Base-by-base conservation (phyloP, 176 grass and related monocot species). In the Elaeis guineensis region DNA sequence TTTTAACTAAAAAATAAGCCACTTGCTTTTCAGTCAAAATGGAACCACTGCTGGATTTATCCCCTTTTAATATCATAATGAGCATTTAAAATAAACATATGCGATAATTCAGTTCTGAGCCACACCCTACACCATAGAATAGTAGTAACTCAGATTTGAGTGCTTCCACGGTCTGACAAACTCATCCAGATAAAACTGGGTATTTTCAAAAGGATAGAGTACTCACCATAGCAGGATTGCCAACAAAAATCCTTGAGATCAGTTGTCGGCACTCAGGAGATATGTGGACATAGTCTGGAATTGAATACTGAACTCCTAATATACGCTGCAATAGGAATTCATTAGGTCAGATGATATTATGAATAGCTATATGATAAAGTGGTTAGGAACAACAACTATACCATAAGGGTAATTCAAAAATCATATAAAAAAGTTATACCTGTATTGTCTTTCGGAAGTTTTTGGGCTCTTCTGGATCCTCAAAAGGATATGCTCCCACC, bases 361-460 rank as follows among this genome's bases (percentile, higher is more conserved):
- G 24, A 51, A 54, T 4, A 3, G 14, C 25, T 22, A 56, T 20
- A 48, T 16, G 39, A 58, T 69, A 19, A 44, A 44, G 32, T 12
- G 35, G 8, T 44, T 44, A 14, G 9, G 35, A 44, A 44, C 35
- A 3, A 14, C 8, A 44, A 44, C 35, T 14, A 12, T 44, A 44
- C 35, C 35, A 44, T 4, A 44, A 44, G 35, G 11, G 35, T 39
- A 39, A 44, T 44, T 44, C 14, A 9, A 44, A 44, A 3, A 44
- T 44, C 8, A 44, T 14, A 44, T 14, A 12, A 12, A 39, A 44
- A 35, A 35, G 5, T 28, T 35, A 35, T 72, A 95, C 90, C 80
- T 95, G 86, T 84, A 95, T 90, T 52, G 86, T 95, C 77, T 87
- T 90, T 50, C 80, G 84, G 29, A 95, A 90, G 67, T 95, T 95